Evolutionary conservation across 306 rosid genomes (phyloP), one percentile per base, ranked within the genome.

Genomic region (Oemleria cerasiformis): DNA sequence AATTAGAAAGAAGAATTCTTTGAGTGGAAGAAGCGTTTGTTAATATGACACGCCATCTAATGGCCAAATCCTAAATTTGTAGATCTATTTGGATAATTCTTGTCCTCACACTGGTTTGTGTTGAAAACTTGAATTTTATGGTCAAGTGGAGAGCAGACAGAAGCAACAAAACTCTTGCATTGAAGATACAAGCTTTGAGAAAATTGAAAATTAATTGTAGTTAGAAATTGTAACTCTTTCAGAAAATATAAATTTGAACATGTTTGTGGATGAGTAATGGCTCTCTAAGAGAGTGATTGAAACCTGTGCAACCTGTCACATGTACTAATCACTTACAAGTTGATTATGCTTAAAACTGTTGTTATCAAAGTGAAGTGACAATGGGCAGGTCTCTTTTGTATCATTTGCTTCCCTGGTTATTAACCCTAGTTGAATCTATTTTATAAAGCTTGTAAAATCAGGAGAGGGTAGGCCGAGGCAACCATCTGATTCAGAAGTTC

Each of bases 401-500:
- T 63, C 40, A 34, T 38, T 71, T 44, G 50, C 44, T 21, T 67
- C 20, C 53, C 9, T 49, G 13, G 25, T 49, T 67, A 39, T 60
- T 43, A 48, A 58, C 41, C 70, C 47, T 66, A 40, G 48, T 70
- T 78, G 50, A 45, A 51, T 68, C 12, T 65, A 41, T 72, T 63
- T 63, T 77, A 74, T 65, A 65, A 9, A 94, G 98, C 92, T 94
- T 86, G 90, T 78, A 77, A 92, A 92, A 61, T 73, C 87, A 51
- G 85, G 66, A 67, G 86, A 77, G 80, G 88, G 80, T 70, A 85
- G 88, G 77, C 70, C 77, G 70, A 83, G 88, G 77, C 70, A 86
- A 62, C 89, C 85, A 48, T 84, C 92, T 76, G 92, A 91, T 54
- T 68, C 83, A 30, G 97, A 94, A 78, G 96, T 89, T 79, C 95